Conservation (phyloP, 495 filamentous ascomycete genomes). For the Neurospora hispaniola region DNA sequence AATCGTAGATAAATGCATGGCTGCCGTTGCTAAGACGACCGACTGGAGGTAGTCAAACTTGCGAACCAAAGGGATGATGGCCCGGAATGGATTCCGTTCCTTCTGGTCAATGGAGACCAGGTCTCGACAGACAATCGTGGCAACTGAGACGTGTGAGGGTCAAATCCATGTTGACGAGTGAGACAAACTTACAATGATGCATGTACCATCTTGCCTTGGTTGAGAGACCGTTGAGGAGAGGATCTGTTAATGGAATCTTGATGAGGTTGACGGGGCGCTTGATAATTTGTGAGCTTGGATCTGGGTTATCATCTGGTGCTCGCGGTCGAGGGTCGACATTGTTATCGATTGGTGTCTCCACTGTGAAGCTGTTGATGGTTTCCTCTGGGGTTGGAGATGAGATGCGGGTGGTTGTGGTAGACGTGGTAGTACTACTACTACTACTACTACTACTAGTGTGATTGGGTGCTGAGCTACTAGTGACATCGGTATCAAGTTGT, state of each 20-base stretch:
- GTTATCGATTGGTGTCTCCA: not conserved
- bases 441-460: not conserved
- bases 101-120: slow-evolving; percentile 41
- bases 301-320: not conserved
- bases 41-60: slow-evolving; percentile 35
- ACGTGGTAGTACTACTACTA: not conserved
- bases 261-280: not conserved
- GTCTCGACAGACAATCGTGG: slow-evolving; percentile 39
- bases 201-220: slow-evolving; percentile 33
- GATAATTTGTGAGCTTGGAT: not conserved
- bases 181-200: slow-evolving; percentile 34
- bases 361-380: not conserved
- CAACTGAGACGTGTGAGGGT: slow-evolving; percentile 25
- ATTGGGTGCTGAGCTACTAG: not conserved
- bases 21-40: slow-evolving; percentile 43
- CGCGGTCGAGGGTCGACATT: not conserved
- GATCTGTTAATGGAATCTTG: slow-evolving; percentile 18
- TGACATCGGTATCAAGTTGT: not conserved
- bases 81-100: slow-evolving; percentile 40
- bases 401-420: not conserved
- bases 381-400: not conserved
- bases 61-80: slow-evolving; percentile 35
- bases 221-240: slow-evolving; percentile 26
- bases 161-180: not conserved
- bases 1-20: slow-evolving; percentile 41